Base-by-base conservation (phyloP, 352 stramenopile species). In the Phytophthora syringae region DNA sequence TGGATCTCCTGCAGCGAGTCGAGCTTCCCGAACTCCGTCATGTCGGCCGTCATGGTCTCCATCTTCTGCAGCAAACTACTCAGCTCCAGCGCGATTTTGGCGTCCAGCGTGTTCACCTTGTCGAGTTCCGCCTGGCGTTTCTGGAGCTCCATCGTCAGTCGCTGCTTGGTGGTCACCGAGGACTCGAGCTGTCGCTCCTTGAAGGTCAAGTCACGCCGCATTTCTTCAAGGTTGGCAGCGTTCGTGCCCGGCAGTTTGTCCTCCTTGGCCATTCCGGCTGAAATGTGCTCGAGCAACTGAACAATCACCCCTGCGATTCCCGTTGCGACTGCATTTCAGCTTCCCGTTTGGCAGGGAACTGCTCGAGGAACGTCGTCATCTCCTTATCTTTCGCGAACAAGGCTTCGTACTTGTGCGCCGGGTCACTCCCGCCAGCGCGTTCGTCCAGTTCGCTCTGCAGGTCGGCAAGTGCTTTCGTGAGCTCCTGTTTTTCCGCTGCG, bases 181-280 rank as follows among this genome's bases (percentile, higher is more conserved):
- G 82, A 96, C 71, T 97, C 92, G n/a, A 98, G 83, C 62, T 98
- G 92, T 15, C 86, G 83, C 70, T 98, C 89, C 69, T 98, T 98
- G 72, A 98, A 97, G 24, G 67, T 92, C 47, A 97, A 69, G 52
- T 97, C 90, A 25, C 80, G 79, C 28, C 90, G 77, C 88, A 98
- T 95, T 66, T 98, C 93, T 28, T 94, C 82, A 4, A 92, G 72
- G 25, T 88, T 89, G 5, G 75, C 63, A 5, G 79, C 79, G 43
- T 84, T 88, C 16, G 82, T 77, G 1, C 54, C 69, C 5, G 74
- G 77, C 34, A 98, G 60, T 67, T 96, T 95, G 54, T 93, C 77
- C 49, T 96, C 80, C 50, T 86, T 89, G 15, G 62, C 49, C 67
- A 86, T 82, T 20, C 67, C 81, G 1, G 64, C 76, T 44, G 88